Percentiles rank a stretch among this genome's conserved stretches.
These are phyloP conservation scores for Corymbia citriodora DNA, from an alignment of 441 rosid genomes.

Conservation along the genomic window DNA sequence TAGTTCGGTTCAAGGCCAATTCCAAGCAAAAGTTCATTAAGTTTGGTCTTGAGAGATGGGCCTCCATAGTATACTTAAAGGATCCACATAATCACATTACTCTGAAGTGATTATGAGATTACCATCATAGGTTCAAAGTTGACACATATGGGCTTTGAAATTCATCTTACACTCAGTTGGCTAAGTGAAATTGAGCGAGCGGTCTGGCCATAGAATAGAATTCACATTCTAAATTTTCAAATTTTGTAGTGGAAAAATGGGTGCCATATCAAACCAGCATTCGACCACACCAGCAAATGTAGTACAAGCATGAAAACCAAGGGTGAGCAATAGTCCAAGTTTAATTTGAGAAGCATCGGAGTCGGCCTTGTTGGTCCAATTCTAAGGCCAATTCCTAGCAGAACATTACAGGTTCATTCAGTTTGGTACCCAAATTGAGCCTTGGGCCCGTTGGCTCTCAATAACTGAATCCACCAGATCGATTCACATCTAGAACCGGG, in stretches of 20 bases:
- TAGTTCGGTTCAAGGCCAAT: too few species aligned
- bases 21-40: too few species aligned
- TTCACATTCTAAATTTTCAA: background rate
- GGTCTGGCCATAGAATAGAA: background rate
- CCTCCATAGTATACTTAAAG: too few species aligned
- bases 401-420: background rate
- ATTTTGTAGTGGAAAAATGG: background rate
- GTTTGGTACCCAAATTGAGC: background rate
- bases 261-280: background rate
- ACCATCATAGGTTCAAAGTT: too few species aligned
- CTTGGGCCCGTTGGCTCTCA: background rate
- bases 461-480: background rate
- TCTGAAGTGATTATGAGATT: too few species aligned
- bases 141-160: too few species aligned
- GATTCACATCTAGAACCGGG: background rate
- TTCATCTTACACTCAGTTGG: background rate
- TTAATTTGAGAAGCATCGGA: background rate
- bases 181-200: background rate
- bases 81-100: too few species aligned
- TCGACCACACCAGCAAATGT: background rate
- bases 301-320: background rate
- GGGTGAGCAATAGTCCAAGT: background rate
- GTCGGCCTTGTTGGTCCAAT: background rate
- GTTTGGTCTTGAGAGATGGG: too few species aligned
- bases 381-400: background rate